Evolutionary conservation across 805 yeast genomes (phyloP).

Genomic region (Candida tallmaniae): DNA sequence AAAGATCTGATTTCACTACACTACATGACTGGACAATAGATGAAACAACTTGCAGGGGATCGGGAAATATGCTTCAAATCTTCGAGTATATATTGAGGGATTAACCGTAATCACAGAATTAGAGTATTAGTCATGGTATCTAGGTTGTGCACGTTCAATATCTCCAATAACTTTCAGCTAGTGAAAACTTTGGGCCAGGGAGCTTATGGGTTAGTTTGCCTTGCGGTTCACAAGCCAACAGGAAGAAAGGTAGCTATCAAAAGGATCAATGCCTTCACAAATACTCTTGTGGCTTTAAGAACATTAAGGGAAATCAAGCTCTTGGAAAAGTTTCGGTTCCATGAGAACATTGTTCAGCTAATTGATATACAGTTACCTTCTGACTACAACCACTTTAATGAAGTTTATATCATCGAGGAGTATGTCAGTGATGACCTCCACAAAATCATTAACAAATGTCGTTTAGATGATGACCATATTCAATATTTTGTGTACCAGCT

Average conservation of each 20-base stretch:
- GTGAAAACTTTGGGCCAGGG: conserved; percentile 70
- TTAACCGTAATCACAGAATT: too few species aligned
- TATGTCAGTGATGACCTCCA: conserved; percentile 74
- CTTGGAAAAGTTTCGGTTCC: conserved; percentile 55
- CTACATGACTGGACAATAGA: too few species aligned
- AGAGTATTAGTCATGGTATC: too few species aligned
- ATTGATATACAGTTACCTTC: conserved; percentile 64
- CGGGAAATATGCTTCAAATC: too few species aligned
- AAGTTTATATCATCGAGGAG: conserved; percentile 74
- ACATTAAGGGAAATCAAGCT: conserved; percentile 69
- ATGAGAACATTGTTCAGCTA: conserved; percentile 67
- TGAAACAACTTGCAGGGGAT: too few species aligned
- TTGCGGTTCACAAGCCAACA: conserved; percentile 60
- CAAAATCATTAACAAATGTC: conserved; percentile 53
- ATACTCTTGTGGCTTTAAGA: conserved; percentile 60
- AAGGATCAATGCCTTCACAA: conserved; percentile 67
- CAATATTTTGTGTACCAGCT: conserved; percentile 70
- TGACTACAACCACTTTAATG: conserved; percentile 55
- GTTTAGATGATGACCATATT: conserved; percentile 60
- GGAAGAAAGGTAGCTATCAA: conserved; percentile 69
- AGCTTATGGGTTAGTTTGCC: conserved; percentile 75
- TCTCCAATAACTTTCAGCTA: conserved; percentile 58
- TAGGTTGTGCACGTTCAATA: conserved; percentile 13
- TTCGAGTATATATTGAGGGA: too few species aligned
- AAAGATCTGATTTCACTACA: too few species aligned